Base-by-base conservation (phyloP, 345 rosid species). In the Punica granatum region DNA sequence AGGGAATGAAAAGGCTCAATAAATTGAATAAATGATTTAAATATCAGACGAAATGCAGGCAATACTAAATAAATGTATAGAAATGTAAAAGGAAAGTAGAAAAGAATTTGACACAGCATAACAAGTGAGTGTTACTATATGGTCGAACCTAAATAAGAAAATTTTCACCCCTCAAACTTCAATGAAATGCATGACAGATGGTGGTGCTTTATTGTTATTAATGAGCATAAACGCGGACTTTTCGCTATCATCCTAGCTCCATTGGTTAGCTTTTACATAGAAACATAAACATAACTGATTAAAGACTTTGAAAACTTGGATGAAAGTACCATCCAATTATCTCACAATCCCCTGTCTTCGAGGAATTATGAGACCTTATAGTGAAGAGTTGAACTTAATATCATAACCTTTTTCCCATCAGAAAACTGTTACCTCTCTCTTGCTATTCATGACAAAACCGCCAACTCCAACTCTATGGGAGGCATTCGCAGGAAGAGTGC, bases 381-480 rank as follows among this genome's bases (percentile, higher is more conserved):
- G 8, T 11, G 9, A 53, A 53, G 30, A 10, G 21, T 30, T 53
- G 1, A 53, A 53, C 59, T 9, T 8, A 54, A 54, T 19, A 54
- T 25, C 14, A 8, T 23, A 6, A 18, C 3, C 31, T 13, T 53
- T 9, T 33, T 11, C 41, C 6, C 23, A 64, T 37, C 30, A 56
- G 6, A 35, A 70, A 26, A 6, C 25, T 25, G 30, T 32, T 74
- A 89, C 98, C 96, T 89, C 83, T 73, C 69, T 71, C 7, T 74
- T 64, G 18, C 75, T 62, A 49, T 86, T 86, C 31, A 88, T 34
- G 66, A 92, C 80, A 65, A 92, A 81, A 31, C 90, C 94, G 64
- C 90, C 90, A 28, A 89, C 66, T 46, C 94, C 96, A 0, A 89
- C 84, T 42, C 87, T 68, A 71, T 92, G 96, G 16, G 96, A 79